These are phyloP conservation scores for Berberis thunbergii DNA, from an alignment of 164 flowering plant genomes.

Conservation along the genomic window DNA sequence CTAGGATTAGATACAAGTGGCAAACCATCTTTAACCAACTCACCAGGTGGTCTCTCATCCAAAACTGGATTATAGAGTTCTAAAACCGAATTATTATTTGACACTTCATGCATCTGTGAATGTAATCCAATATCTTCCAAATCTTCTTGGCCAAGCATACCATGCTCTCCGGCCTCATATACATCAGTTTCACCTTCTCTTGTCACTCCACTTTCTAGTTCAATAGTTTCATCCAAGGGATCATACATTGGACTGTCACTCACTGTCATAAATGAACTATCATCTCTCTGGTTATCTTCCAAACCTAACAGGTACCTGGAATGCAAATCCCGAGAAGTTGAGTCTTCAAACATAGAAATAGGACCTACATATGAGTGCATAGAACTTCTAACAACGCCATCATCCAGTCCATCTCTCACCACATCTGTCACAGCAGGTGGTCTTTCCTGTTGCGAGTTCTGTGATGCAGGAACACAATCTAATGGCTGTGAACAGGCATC, in stretches of 20 bases:
- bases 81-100: slow-evolving; percentile 4
- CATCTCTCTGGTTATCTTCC: slow-evolving; percentile 11
- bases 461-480: slow-evolving; percentile 3
- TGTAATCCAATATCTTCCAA: slow-evolving; percentile 5
- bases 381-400: slow-evolving; percentile 8
- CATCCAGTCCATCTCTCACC: not conserved
- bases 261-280: slow-evolving; percentile 1
- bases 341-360: slow-evolving; percentile 11
- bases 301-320: slow-evolving; percentile 5
- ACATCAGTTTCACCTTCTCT: slow-evolving; percentile 4
- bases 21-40: slow-evolving; percentile 16
- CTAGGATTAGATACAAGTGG: slow-evolving; percentile 9
- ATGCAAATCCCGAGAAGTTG: slow-evolving; percentile 1
- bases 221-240: not conserved
- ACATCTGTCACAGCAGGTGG: slow-evolving; percentile 4
- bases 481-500: slow-evolving; percentile 10
- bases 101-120: not conserved
- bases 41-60: slow-evolving; percentile 9
- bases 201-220: slow-evolving; percentile 2
- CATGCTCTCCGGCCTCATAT: slow-evolving; percentile 7
- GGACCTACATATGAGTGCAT: slow-evolving; percentile 5
- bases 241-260: not conserved
- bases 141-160: slow-evolving; percentile 2
- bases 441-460: slow-evolving; percentile 13
- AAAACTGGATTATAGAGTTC: slow-evolving; percentile 10